Evolutionary conservation across 2,329 filamentous ascomycete species (phyloP), one percentile per base, ranked within the genome.

Genomic region (Apiospora saccharicola): DNA sequence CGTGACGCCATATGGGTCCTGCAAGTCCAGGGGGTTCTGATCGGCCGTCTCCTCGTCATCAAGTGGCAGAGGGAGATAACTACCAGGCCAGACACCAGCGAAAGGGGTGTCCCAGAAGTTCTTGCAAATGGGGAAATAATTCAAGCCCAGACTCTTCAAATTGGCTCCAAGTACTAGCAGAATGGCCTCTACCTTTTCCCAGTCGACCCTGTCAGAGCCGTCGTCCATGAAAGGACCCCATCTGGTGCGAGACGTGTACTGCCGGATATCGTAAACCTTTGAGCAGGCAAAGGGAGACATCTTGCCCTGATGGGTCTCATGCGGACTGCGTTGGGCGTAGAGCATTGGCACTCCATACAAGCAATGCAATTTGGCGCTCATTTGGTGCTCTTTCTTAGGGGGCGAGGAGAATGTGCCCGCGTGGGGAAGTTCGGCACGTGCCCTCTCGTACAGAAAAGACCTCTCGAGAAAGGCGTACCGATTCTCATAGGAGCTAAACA

Each of bases 151-250:
- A 13, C 81, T 78, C 51, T 83, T 81, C 70, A 93, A 85, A 78
- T 94, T 94, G 78, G 88, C 86, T 4, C 88, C 88, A 4, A 95
- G 81, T 2, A 92, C 89, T 4, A 95, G 84, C 85, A 94, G 89
- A 71, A 94, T 88, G 12, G 92, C 90, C 81, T 95, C 93, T 14
- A 95, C 83, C 82, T 93, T 94, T 81, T 95, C 92, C 93, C 93
- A 96, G 80, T 96, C 93, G 0, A 94, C 91, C 6, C 82, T 81
- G 70, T 84, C 86, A 2, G 85, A 86, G 1, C 87, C 89, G 77
- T 95, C 92, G 69, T 88, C 83, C 77, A 87, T 83, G 77, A 94
- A 95, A 0, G 93, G 93, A 0, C 93, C 93, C 93, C 93, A 95
- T 47, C 85, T 80, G 0, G 88, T 91, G 37, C 81, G 79, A 1